A percentile compares a stretch with the other conserved stretches of the same genome.
phyloP scores from a whole-genome alignment of 2,329 filamentous ascomycete genomes.

The Lojkania enalia region DNA sequence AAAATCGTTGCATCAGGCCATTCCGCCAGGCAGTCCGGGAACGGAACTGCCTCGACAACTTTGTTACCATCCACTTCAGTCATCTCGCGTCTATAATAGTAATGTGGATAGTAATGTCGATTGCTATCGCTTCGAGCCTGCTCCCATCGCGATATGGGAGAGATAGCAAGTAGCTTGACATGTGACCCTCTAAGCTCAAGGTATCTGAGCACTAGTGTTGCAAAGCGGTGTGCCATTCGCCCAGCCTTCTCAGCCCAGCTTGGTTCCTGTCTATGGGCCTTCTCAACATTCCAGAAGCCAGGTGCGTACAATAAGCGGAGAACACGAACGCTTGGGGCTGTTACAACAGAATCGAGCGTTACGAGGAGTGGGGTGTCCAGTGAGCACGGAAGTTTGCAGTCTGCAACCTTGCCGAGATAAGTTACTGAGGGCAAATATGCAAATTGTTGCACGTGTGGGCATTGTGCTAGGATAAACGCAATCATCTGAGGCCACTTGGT shows the following conservation, averaged over 20 bases:
- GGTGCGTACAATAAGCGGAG: conserved; percentile 7
- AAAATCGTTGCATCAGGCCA: conserved; percentile 3
- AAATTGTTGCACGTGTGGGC: conserved; percentile 9
- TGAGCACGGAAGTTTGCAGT: neutral
- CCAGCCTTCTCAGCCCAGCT: conserved; percentile 5
- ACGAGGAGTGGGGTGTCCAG: neutral
- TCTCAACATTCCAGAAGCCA: neutral
- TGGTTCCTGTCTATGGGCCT: neutral
- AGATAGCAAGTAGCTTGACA: conserved; percentile 8
- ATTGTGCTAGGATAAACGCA: conserved; percentile 2
- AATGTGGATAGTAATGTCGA: conserved; percentile 10
- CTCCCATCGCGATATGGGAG: conserved; percentile 6
- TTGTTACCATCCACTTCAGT: conserved; percentile 2
- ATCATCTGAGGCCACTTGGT: neutral
- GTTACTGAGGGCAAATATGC: neutral
- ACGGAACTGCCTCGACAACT: conserved; percentile 4
- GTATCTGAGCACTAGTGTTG: conserved; percentile 6
- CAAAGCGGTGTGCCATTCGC: conserved; percentile 2
- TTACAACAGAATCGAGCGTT: conserved; percentile 1
- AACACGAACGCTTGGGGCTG: conserved; percentile 4
- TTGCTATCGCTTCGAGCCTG: conserved; percentile 5
- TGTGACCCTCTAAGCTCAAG: conserved; percentile 6
- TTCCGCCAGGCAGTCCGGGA: conserved; percentile 6
- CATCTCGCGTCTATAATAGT: conserved; percentile 6
- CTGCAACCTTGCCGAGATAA: neutral